phyloP scores from a whole-genome alignment of 2,329 filamentous ascomycete species.

The Colletotrichum tofieldiae region DNA sequence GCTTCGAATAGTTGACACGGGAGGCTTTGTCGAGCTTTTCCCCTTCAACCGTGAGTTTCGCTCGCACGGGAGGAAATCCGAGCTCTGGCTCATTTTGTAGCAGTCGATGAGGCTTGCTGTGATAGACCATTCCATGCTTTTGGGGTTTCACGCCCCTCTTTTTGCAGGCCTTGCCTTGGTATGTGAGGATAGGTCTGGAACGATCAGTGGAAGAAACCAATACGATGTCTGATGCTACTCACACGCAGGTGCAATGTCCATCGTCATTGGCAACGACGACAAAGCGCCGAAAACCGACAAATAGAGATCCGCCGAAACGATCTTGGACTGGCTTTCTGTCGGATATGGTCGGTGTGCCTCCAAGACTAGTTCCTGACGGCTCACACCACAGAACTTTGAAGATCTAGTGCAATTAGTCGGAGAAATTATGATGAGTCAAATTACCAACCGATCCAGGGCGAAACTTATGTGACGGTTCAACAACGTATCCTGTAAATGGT shows the following conservation, averaged over 20 bases:
- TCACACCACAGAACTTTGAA: constrained; percentile 72
- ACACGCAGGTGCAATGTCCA: constrained; percentile 72
- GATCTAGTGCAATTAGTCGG: constrained; percentile 55
- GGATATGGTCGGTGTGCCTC: constrained; percentile 51
- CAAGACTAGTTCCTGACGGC: constrained; percentile 58
- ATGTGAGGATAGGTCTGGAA: constrained; percentile 69
- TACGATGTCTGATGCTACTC: constrained; percentile 48
- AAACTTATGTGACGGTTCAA: constrained; percentile 58
- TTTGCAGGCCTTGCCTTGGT: constrained; percentile 66
- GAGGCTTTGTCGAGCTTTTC: constrained; percentile 67
- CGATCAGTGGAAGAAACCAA: constrained; percentile 15
- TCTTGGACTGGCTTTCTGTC: constrained; percentile 54
- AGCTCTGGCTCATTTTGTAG: constrained; percentile 61
- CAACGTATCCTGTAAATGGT: constrained; percentile 55
- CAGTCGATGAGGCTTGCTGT: constrained; percentile 49
- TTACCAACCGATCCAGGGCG: constrained; percentile 58
- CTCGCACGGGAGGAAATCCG: constrained; percentile 63
- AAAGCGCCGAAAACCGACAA: constrained; percentile 68
- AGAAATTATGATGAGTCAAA: neutral
- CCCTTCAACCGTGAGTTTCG: constrained; percentile 59
- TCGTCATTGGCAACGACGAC: constrained; percentile 67
- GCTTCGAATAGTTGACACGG: constrained; percentile 72
- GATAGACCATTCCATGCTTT: constrained; percentile 69
- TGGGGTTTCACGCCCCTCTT: constrained; percentile 68
- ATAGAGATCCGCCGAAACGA: constrained; percentile 57